Conservation (phyloP, 371 early-diverging fungal species). For the Sporodiniella umbellata region DNA sequence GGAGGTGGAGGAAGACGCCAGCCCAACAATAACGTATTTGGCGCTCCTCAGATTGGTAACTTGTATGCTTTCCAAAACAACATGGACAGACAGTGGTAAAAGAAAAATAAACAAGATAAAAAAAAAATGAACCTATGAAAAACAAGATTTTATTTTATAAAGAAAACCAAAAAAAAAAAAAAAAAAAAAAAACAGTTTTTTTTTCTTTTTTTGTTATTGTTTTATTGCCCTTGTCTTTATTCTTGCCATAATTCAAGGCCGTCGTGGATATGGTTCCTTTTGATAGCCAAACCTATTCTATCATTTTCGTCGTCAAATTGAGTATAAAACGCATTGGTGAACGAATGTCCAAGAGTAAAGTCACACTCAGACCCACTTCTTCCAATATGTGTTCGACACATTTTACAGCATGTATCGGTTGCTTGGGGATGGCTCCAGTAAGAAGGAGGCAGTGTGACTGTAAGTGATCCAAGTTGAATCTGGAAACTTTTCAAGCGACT, state of each 20-base stretch:
- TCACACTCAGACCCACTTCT: constrained; percentile 37
- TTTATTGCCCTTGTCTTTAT: background rate
- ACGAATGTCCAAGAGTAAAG: constrained; percentile 39
- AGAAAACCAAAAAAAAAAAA: no score
- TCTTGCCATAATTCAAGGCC: constrained; percentile 19
- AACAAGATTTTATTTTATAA: background rate
- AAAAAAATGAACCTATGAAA: background rate
- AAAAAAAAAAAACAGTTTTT: no score
- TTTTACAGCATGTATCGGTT: constrained; percentile 34
- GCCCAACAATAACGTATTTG: constrained; percentile 14
- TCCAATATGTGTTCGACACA: constrained; percentile 40
- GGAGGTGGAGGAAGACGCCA: constrained; percentile 12
- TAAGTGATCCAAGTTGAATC: constrained; percentile 29
- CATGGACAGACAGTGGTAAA: constrained; percentile 1
- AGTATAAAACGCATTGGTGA: constrained; percentile 48
- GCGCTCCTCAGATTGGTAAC: constrained; percentile 15
- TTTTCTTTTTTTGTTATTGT: background rate
- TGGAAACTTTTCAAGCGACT: constrained; percentile 36
- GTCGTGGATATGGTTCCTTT: constrained; percentile 31
- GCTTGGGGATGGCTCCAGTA: constrained; percentile 41
- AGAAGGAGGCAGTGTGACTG: constrained; percentile 34
- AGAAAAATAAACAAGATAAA: background rate
- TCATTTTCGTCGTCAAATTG: constrained; percentile 37
- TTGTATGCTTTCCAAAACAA: constrained; percentile 19
- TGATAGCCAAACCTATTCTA: constrained; percentile 36